Percentiles rank a stretch among this genome's conserved stretches.
Conservation (phyloP, 2,329 filamentous ascomycete species). For the Exophiala aquamarina region DNA sequence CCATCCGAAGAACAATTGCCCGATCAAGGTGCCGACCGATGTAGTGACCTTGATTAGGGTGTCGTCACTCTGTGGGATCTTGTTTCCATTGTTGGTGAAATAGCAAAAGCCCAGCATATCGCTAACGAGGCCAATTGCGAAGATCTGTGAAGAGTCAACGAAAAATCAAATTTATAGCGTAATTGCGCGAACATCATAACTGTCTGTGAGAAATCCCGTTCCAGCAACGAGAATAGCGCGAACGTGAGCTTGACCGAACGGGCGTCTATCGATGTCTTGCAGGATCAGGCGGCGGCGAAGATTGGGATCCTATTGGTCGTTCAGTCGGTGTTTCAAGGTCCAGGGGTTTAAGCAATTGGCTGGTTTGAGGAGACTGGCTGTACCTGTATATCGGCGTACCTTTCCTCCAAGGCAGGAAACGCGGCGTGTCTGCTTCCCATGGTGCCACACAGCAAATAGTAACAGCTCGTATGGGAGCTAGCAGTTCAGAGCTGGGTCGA, state of each 20-base stretch:
- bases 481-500: no score
- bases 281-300: slow-evolving; percentile 10
- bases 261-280: slow-evolving; percentile 3
- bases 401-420: neutral
- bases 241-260: slow-evolving; percentile 68
- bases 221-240: slow-evolving; percentile 74
- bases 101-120: slow-evolving; percentile 78
- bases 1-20: slow-evolving; percentile 76
- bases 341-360: neutral
- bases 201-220: slow-evolving; percentile 85
- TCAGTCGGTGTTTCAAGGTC: neutral
- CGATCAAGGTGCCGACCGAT: slow-evolving; percentile 77
- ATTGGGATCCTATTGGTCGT: slow-evolving; percentile 7
- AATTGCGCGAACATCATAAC: slow-evolving; percentile 55
- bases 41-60: slow-evolving; percentile 84
- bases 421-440: no score
- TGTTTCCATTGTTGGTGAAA: slow-evolving; percentile 55
- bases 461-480: no score
- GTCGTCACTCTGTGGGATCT: slow-evolving; percentile 66
- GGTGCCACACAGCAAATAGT: no score
- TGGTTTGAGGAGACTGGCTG: no score
- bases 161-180: slow-evolving; percentile 10
- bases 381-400: neutral
- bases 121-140: slow-evolving; percentile 70
- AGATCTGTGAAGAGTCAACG: slow-evolving; percentile 54